Percentiles rank a stretch among this genome's conserved stretches.
Evolutionary conservation across 495 filamentous ascomycete genomes (phyloP).

Genomic region (Tuber umbilicatum): DNA sequence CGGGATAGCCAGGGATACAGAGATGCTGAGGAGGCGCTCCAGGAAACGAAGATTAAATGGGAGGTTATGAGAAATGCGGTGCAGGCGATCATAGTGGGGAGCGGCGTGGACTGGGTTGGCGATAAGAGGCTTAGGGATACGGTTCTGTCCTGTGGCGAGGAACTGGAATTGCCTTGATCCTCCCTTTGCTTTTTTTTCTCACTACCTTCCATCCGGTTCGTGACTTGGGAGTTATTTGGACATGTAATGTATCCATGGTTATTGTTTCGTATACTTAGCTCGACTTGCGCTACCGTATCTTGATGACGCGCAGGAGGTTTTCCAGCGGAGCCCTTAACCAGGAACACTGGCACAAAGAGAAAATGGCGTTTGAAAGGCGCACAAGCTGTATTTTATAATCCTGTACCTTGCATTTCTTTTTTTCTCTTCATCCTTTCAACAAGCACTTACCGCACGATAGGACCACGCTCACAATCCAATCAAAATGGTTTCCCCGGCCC

Average conservation of each 20-base stretch:
- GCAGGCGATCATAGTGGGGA: slow-evolving; percentile 57
- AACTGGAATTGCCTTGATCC: slow-evolving; percentile 16
- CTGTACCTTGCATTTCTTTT: neutral
- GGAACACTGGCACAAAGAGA: neutral
- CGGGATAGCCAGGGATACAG: slow-evolving; percentile 20
- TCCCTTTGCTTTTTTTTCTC: slow-evolving; percentile 13
- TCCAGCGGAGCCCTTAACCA: neutral
- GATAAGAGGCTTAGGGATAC: slow-evolving; percentile 62
- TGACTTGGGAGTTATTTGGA: neutral
- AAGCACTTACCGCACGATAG: neutral
- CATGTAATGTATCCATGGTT: neutral
- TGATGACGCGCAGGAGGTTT: neutral
- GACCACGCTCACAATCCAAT: neutral
- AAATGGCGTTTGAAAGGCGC: neutral
- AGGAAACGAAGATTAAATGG: slow-evolving; percentile 31
- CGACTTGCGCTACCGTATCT: neutral
- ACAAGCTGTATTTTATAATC: neutral
- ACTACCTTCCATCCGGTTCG: slow-evolving; percentile 10
- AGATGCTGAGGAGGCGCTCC: slow-evolving; percentile 22
- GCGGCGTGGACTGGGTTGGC: slow-evolving; percentile 74
- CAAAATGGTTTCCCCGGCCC: neutral
- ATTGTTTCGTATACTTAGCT: neutral
- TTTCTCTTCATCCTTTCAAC: neutral
- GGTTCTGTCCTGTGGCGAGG: slow-evolving; percentile 55
- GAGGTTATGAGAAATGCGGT: slow-evolving; percentile 38